Conservation (phyloP, 129 eudicot species). For the Saposhnikovia divaricata region DNA sequence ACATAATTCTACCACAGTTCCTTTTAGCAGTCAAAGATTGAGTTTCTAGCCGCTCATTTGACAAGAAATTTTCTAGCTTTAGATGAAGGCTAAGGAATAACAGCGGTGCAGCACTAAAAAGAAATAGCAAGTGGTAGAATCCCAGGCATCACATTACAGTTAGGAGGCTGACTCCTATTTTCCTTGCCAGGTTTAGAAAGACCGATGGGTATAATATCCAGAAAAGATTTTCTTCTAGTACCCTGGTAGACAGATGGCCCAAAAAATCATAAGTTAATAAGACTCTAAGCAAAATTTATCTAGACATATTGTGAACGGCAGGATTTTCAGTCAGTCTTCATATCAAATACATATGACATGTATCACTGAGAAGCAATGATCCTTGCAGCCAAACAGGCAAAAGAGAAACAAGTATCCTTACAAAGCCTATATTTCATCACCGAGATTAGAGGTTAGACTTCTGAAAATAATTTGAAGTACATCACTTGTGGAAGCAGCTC, state of each 20-base stretch:
- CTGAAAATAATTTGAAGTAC: neutral
- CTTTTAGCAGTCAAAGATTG: neutral
- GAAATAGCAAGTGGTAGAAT: constrained; percentile 58
- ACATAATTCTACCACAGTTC: neutral
- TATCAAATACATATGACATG: neutral
- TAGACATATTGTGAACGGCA: neutral
- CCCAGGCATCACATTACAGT: constrained; percentile 17
- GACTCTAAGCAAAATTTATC: neutral
- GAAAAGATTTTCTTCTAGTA: neutral
- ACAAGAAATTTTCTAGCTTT: constrained; percentile 19
- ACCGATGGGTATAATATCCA: constrained; percentile 20
- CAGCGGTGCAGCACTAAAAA: constrained; percentile 67
- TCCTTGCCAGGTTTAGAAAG: constrained; percentile 25
- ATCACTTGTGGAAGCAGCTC: neutral
- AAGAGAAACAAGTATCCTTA: neutral
- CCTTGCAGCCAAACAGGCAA: neutral
- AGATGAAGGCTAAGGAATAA: constrained; percentile 70
- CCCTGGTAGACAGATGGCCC: neutral
- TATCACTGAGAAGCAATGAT: neutral
- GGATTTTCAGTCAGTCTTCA: neutral
- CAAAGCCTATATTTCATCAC: neutral
- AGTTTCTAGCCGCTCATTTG: neutral
- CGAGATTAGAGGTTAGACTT: constrained; percentile 33
- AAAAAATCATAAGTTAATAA: neutral
- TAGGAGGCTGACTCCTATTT: constrained; percentile 22